These are phyloP conservation scores for Uronychia setigera DNA, from an alignment of 73 alveolate genomes.

Conservation along the genomic window DNA sequence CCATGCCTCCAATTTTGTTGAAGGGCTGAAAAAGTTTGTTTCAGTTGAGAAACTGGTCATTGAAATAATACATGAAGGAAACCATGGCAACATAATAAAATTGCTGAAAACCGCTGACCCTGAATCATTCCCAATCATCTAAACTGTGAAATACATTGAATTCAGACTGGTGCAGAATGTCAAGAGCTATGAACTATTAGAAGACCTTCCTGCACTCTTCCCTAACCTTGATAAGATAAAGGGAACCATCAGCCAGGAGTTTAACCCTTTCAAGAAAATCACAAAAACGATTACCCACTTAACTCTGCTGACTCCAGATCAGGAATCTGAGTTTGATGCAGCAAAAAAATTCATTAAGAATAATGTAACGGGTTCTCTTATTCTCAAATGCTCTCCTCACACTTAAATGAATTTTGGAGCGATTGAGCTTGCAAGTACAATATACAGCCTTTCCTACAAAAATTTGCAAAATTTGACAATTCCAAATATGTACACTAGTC, in stretches of 20 bases:
- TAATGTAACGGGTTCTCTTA: not conserved
- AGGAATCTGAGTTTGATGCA: not conserved
- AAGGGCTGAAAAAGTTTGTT: conserved; percentile 3
- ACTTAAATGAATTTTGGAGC: conserved; percentile 10
- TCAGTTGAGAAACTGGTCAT: not conserved
- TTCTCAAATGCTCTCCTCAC: not conserved
- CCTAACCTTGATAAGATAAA: not conserved
- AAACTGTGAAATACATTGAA: not conserved
- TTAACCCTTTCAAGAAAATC: not conserved
- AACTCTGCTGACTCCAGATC: not conserved
- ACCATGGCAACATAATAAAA: not conserved
- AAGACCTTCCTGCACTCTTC: not conserved
- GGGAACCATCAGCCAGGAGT: not conserved
- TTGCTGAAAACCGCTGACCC: not conserved
- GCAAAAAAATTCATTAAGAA: not conserved
- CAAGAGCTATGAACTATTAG: not conserved
- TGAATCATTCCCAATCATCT: not conserved
- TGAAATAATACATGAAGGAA: not conserved
- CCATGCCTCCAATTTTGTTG: not conserved
- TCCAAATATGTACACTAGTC: not conserved
- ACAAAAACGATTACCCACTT: not conserved
- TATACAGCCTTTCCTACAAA: not conserved
- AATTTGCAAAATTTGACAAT: not conserved
- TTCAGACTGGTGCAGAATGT: not conserved
- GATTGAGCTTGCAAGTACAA: not conserved